A percentile compares a stretch with the other conserved stretches of the same genome.
These are phyloP conservation scores for Curvularia verruculosa DNA, from an alignment of 2,329 filamentous ascomycete species.

Conservation along the genomic window DNA sequence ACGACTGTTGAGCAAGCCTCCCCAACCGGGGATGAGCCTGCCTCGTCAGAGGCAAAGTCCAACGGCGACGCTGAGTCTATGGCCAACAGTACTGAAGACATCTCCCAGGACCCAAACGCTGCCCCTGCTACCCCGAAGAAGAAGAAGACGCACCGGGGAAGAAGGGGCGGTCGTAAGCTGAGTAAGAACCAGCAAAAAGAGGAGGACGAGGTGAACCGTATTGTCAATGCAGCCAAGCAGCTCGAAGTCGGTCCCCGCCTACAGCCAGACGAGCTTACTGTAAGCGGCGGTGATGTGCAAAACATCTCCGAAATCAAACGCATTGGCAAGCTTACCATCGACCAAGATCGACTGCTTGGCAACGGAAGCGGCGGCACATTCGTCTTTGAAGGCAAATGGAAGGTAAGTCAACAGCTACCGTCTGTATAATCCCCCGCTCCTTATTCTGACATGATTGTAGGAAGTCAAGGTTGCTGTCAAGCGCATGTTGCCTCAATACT, in stretches of 20 bases:
- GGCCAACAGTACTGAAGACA: slow-evolving; percentile 22
- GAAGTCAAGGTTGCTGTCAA: slow-evolving; percentile 94
- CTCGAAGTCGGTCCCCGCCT: slow-evolving; percentile 41
- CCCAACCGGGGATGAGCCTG: slow-evolving; percentile 23
- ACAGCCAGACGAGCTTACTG: slow-evolving; percentile 49
- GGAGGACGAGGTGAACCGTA: slow-evolving; percentile 46
- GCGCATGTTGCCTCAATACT: slow-evolving; percentile 94
- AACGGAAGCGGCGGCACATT: slow-evolving; percentile 95
- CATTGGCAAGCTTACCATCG: slow-evolving; percentile 66
- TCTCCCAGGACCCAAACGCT: slow-evolving; percentile 29
- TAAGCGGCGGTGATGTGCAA: slow-evolving; percentile 53
- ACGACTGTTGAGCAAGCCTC: slow-evolving; percentile 42
- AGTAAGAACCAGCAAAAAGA: slow-evolving; percentile 51
- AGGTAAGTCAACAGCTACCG: slow-evolving; percentile 56
- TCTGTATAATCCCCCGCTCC: no score
- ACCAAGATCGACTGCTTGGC: slow-evolving; percentile 66
- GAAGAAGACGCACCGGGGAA: slow-evolving; percentile 58
- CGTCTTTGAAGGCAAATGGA: slow-evolving; percentile 93
- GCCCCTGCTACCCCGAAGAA: slow-evolving; percentile 49
- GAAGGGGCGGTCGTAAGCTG: slow-evolving; percentile 55
- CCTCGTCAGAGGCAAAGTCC: slow-evolving; percentile 1
- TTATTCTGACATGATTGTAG: slow-evolving; percentile 28
- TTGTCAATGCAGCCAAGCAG: slow-evolving; percentile 50
- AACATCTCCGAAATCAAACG: slow-evolving; percentile 59
- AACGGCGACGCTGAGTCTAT: slow-evolving; percentile 18